Evolutionary conservation across 1,284 basidiomycete species (phyloP).

Genomic region (Cutaneotrichosporon arboriforme): DNA sequence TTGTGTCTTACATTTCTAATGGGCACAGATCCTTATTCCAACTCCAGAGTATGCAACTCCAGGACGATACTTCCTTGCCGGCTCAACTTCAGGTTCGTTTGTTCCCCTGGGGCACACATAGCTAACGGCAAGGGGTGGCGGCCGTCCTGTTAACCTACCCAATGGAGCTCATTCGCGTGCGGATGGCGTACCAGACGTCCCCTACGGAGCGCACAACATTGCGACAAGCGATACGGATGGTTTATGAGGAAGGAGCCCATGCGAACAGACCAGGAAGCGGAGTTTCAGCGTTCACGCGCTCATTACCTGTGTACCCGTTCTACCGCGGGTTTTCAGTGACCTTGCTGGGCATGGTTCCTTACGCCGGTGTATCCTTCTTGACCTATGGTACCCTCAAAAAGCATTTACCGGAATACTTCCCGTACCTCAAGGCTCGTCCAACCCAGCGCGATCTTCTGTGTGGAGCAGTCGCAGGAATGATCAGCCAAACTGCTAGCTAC

Average conservation of each 20-base stretch:
- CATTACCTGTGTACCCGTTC: slow-evolving; percentile 51
- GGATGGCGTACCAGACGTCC: slow-evolving; percentile 84
- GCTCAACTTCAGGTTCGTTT: slow-evolving; percentile 70
- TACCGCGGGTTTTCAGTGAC: slow-evolving; percentile 94
- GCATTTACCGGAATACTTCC: slow-evolving; percentile 50
- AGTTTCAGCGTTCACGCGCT: slow-evolving; percentile 45
- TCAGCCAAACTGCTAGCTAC: slow-evolving; percentile 88
- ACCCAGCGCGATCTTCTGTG: slow-evolving; percentile 59
- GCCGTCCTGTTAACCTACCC: slow-evolving; percentile 93
- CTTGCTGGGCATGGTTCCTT: slow-evolving; percentile 88
- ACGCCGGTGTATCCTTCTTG: slow-evolving; percentile 93
- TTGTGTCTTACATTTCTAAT: slow-evolving; percentile 38
- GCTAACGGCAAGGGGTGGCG: slow-evolving; percentile 59
- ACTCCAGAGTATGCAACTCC: slow-evolving; percentile 73
- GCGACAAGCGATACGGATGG: slow-evolving; percentile 57
- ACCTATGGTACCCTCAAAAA: slow-evolving; percentile 80
- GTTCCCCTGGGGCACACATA: too few species aligned
- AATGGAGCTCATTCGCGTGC: slow-evolving; percentile 88
- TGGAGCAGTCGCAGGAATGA: slow-evolving; percentile 83
- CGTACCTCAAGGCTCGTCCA: slow-evolving; percentile 42
- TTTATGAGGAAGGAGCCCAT: slow-evolving; percentile 48
- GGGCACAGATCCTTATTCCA: slow-evolving; percentile 65
- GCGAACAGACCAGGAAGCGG: slow-evolving; percentile 1
- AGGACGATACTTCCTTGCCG: slow-evolving; percentile 75
- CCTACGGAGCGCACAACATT: slow-evolving; percentile 57